Conservation (phyloP, 2,329 filamentous ascomycete genomes). For the Orbilia ellipsospora region DNA sequence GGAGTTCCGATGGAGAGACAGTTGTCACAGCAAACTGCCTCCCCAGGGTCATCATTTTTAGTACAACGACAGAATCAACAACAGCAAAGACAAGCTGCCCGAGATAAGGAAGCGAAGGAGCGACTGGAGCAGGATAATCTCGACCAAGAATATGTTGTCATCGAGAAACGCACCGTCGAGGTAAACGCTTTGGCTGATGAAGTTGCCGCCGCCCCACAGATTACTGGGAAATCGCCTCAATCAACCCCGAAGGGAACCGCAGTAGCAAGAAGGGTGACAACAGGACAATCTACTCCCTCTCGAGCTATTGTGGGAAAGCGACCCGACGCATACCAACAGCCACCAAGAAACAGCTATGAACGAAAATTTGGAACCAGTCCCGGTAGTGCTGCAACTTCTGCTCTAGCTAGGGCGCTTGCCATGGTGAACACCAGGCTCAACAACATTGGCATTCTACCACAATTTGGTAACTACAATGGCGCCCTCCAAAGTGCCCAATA, state of each 20-base stretch:
- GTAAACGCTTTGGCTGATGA: conserved; percentile 98
- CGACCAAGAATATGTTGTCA: conserved; percentile 92
- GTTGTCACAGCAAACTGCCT: conserved; percentile 55
- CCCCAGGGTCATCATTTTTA: conserved; percentile 58
- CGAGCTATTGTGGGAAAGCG: conserved; percentile 68
- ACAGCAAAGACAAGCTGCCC: conserved; percentile 45
- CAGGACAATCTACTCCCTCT: conserved; percentile 61
- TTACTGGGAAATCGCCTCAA: conserved; percentile 64
- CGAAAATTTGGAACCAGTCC: conserved; percentile 77
- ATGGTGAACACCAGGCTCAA: conserved; percentile 78
- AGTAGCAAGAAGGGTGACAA: conserved; percentile 57
- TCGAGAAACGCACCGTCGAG: conserved; percentile 94
- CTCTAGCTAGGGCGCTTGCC: conserved; percentile 93
- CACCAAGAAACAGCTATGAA: conserved; percentile 78
- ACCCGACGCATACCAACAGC: conserved; percentile 74
- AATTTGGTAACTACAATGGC: conserved; percentile 61
- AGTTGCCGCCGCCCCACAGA: conserved; percentile 81
- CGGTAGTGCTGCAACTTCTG: conserved; percentile 77
- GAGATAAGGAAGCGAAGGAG: conserved; percentile 62
- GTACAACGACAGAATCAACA: conserved; percentile 58
- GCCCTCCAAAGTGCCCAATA: conserved; percentile 42
- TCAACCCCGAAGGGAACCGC: conserved; percentile 56
- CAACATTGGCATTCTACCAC: conserved; percentile 67
- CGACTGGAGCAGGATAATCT: conserved; percentile 75
- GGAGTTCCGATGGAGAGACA: conserved; percentile 54